A percentile compares a stretch with the other conserved stretches of the same genome.
phyloP scores from a whole-genome alignment of 78 protist species.

The Dictyostelium firmibasis region DNA sequence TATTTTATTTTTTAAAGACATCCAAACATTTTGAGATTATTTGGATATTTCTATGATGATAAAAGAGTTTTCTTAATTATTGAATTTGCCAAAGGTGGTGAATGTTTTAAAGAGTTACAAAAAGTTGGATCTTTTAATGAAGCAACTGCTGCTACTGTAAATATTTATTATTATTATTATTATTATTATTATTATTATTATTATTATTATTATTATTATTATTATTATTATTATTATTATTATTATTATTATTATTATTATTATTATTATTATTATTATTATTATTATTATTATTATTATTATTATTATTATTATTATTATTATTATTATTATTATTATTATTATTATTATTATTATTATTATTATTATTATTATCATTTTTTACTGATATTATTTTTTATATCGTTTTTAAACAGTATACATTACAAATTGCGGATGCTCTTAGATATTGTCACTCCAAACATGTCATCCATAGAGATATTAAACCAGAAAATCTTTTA shows the following conservation, averaged over 20 bases:
- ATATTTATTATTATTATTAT: not conserved
- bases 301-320: not conserved
- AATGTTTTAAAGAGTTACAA: slow-evolving; percentile 92
- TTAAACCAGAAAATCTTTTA: slow-evolving; percentile 97
- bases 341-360: not conserved
- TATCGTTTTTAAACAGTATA: slow-evolving; percentile 70
- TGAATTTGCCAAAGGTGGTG: slow-evolving; percentile 98
- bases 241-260: not conserved
- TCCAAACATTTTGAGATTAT: slow-evolving; percentile 94
- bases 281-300: not conserved
- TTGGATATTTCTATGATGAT: slow-evolving; percentile 97
- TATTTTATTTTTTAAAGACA: slow-evolving; percentile 72
- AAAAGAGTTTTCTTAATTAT: slow-evolving; percentile 94
- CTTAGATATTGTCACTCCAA: slow-evolving; percentile 91
- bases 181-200: not conserved
- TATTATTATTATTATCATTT: not conserved
- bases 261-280: not conserved
- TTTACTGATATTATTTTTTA: too few species aligned
- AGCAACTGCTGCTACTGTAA: slow-evolving; percentile 79
- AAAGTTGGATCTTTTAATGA: slow-evolving; percentile 73
- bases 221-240: not conserved
- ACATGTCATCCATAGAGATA: slow-evolving; percentile 98
- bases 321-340: not conserved
- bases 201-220: not conserved
- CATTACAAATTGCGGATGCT: slow-evolving; percentile 90